A percentile compares a stretch with the other conserved stretches of the same genome.
These are phyloP conservation scores for Hypoxylon trugodes DNA, from an alignment of 495 filamentous ascomycete genomes.

Conservation along the genomic window DNA sequence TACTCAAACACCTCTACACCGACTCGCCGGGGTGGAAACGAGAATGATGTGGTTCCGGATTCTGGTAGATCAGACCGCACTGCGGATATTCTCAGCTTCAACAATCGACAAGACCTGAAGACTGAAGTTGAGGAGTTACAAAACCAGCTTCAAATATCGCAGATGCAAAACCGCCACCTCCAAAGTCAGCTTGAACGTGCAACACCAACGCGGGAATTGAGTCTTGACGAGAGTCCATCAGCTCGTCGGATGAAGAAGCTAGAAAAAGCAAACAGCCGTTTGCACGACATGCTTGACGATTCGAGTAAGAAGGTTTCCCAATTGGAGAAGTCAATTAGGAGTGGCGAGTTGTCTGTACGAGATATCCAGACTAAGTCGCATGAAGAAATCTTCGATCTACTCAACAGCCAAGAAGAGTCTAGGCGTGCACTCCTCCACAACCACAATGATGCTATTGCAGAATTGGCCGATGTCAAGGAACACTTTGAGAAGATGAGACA, in stretches of 20 bases:
- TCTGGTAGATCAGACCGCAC: conserved; percentile 89
- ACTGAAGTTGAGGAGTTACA: conserved; percentile 92
- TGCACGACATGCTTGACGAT: conserved; percentile 95
- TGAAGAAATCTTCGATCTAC: conserved; percentile 91
- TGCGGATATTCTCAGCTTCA: conserved; percentile 87
- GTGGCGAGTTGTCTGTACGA: conserved; percentile 87
- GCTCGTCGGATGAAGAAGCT: conserved; percentile 86
- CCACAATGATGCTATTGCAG: conserved; percentile 84
- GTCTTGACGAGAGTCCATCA: conserved; percentile 84
- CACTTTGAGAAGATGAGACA: conserved; percentile 88
- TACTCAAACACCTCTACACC: conserved; percentile 81
- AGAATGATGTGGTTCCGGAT: conserved; percentile 68
- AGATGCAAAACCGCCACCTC: conserved; percentile 96
- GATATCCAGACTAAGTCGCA: conserved; percentile 94
- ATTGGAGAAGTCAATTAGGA: conserved; percentile 84
- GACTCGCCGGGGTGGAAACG: conserved; percentile 72
- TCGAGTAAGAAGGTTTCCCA: conserved; percentile 92
- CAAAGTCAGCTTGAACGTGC: conserved; percentile 82
- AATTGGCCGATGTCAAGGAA: conserved; percentile 83
- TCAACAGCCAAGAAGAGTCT: conserved; percentile 93
- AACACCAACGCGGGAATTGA: conserved; percentile 63
- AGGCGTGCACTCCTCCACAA: conserved; percentile 80
- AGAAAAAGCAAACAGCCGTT: conserved; percentile 88
- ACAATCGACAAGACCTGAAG: conserved; percentile 89
- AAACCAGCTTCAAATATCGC: conserved; percentile 91